Percentiles rank a stretch among this genome's conserved stretches.
Conservation (phyloP, 768 basidiomycete species). For the Boletus huronensis region DNA sequence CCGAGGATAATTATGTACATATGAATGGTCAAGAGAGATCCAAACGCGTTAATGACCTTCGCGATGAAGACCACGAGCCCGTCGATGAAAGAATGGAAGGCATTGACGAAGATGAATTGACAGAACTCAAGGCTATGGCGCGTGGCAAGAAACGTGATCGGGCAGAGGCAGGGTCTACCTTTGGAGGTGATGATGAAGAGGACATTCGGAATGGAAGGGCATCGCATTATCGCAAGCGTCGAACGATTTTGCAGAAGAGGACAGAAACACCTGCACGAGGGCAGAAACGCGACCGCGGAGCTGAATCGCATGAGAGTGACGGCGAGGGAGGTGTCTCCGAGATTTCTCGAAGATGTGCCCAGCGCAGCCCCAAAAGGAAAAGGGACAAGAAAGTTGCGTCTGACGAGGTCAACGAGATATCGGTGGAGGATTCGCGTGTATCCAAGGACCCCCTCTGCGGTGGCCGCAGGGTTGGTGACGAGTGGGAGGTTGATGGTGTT, state of each 20-base stretch:
- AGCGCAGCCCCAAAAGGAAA: slow-evolving; percentile 44
- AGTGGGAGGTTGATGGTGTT: slow-evolving; percentile 72
- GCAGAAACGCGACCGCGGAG: slow-evolving; percentile 64
- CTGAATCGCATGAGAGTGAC: slow-evolving; percentile 41
- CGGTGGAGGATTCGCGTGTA: slow-evolving; percentile 44
- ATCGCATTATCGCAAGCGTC: slow-evolving; percentile 52
- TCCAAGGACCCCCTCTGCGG: slow-evolving; percentile 52
- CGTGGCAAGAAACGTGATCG: slow-evolving; percentile 75
- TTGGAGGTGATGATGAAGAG: slow-evolving; percentile 55
- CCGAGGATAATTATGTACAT: slow-evolving; percentile 40
- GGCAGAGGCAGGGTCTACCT: slow-evolving; percentile 66
- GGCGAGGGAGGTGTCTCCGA: slow-evolving; percentile 15
- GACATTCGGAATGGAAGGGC: slow-evolving; percentile 40
- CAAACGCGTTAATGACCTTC: slow-evolving; percentile 33
- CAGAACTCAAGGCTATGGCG: slow-evolving; percentile 35
- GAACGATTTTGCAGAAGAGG: slow-evolving; percentile 52
- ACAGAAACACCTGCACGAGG: slow-evolving; percentile 48
- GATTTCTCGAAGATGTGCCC: slow-evolving; percentile 4
- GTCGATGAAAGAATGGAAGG: slow-evolving; percentile 35
- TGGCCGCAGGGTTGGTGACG: slow-evolving; percentile 62
- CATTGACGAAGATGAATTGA: slow-evolving; percentile 41
- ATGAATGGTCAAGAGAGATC: slow-evolving; percentile 44
- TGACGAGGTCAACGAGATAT: slow-evolving; percentile 45
- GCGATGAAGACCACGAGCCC: slow-evolving; percentile 47
- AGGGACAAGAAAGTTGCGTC: slow-evolving; percentile 44